Base-by-base conservation (phyloP, 345 rosid species). In the Acer saccharum region DNA sequence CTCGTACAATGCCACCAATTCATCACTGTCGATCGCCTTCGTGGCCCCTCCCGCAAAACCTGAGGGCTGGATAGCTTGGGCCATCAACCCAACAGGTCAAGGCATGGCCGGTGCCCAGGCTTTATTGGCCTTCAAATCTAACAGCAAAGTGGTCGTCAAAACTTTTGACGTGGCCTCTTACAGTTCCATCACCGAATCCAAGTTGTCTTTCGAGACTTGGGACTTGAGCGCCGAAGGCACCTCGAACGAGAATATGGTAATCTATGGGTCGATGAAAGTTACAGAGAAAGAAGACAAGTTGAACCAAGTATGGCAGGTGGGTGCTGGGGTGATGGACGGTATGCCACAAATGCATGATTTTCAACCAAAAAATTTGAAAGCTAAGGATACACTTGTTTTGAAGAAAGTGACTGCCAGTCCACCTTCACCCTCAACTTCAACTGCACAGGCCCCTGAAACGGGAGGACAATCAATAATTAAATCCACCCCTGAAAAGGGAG, bases 261-360 rank as follows among this genome's bases (percentile, higher is more conserved):
- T 95, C 20, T 88, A 46, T 71, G 91, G 90, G 9, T 81, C 86
- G 12, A 65, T 92, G 57, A 93, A 90, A 78, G 88, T 95, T 32
- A 90, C 89, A 65, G 80, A 68, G 7, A 82, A 84, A 12, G 84
- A 81, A 18, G 78, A 83, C 67, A 84, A 72, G 65, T 71, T 93
- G 77, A 90, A 92, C 77, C 97, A 93, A 73, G 93, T 93, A 16
- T 95, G 99, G 99, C 98, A 95, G 79, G 89, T 91, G 29, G 96
- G 98, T 7, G 79, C 87, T 17, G 67, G 75, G 16, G 89, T 89
- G 18, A 75, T 78, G 6, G 68, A 48, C 29, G 91, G 87, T 20
- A 39, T 0, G 27, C 88, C 86, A 9, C 46, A 20, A 16, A 55
- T 55, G 44, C 97, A 95, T 74, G 83, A 71, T 0, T 32, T 76